Conservation (phyloP, 306 rosid genomes). For the Crotalaria pallida region DNA sequence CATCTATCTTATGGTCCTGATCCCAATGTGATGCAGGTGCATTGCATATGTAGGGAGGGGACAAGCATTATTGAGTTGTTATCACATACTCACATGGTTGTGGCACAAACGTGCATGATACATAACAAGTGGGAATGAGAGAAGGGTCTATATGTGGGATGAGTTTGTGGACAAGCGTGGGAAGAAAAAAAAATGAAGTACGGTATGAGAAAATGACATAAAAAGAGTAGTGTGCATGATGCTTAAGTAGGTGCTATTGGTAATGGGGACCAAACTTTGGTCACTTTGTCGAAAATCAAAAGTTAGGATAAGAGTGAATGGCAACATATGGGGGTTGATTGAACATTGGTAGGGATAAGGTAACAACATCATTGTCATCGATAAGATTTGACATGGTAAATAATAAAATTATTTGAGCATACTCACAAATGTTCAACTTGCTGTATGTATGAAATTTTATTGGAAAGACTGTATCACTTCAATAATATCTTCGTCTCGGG, state of each 20-base stretch:
- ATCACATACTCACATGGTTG: conserved; percentile 22
- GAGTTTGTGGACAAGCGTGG: conserved; percentile 27
- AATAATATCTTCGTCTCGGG: too few species aligned
- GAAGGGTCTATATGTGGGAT: conserved; percentile 16
- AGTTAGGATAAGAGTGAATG: conserved; percentile 3
- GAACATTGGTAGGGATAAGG: neutral
- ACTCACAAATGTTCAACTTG: too few species aligned
- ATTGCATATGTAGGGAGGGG: conserved; percentile 29
- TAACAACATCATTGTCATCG: too few species aligned
- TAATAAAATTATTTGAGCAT: too few species aligned
- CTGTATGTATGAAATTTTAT: too few species aligned
- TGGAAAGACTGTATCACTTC: too few species aligned
- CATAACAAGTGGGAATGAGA: conserved; percentile 14
- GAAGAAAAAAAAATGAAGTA: neutral
- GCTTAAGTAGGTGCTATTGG: neutral
- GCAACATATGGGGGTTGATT: neutral
- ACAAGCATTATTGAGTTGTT: conserved; percentile 28
- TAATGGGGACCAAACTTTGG: conserved; percentile 28
- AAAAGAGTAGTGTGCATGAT: conserved; percentile 20
- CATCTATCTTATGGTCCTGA: conserved; percentile 6
- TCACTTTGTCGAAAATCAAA: conserved; percentile 16
- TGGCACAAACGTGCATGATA: conserved; percentile 42
- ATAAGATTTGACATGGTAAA: too few species aligned
- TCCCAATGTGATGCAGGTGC: conserved; percentile 23
- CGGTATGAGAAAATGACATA: conserved; percentile 30